Conservation (phyloP, 768 basidiomycete genomes). For the Hericium erinaceus region DNA sequence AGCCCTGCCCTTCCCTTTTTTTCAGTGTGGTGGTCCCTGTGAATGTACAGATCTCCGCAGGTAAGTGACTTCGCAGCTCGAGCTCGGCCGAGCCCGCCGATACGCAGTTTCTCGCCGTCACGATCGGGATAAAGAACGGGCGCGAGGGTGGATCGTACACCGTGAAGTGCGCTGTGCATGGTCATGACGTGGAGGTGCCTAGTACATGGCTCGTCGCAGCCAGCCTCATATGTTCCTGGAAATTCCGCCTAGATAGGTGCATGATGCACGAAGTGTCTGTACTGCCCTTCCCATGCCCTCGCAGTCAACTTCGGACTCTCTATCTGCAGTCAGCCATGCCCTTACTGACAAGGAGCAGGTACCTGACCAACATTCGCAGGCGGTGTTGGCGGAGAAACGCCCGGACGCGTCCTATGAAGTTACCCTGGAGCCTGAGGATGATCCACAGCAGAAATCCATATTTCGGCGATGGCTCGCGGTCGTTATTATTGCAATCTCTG, state of each 20-base stretch:
- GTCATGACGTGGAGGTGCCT: too few species aligned
- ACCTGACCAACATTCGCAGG: not conserved
- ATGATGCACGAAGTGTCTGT: not conserved
- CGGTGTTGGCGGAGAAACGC: not conserved
- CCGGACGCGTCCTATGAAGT: not conserved
- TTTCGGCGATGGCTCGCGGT: slow-evolving; percentile 6
- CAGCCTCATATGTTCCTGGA: not conserved
- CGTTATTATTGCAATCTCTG: not conserved
- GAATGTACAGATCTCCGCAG: too few species aligned
- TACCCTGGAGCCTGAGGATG: slow-evolving; percentile 9
- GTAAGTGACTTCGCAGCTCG: too few species aligned
- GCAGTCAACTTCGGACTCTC: not conserved
- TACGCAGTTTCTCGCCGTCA: too few species aligned
- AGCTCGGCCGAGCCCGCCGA: too few species aligned
- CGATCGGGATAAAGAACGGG: too few species aligned
- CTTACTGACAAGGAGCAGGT: not conserved
- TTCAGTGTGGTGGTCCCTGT: too few species aligned
- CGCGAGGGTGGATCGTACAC: too few species aligned
- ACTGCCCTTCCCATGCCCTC: not conserved
- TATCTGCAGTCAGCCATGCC: not conserved
- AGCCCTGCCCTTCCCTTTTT: too few species aligned
- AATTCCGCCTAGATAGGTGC: too few species aligned
- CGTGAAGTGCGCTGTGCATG: too few species aligned
- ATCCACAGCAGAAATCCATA: slow-evolving; percentile 5
- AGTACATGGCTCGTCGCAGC: too few species aligned